These are phyloP conservation scores for Blumeria graminis DNA, from an alignment of 2,329 filamentous ascomycete species.

Conservation along the genomic window DNA sequence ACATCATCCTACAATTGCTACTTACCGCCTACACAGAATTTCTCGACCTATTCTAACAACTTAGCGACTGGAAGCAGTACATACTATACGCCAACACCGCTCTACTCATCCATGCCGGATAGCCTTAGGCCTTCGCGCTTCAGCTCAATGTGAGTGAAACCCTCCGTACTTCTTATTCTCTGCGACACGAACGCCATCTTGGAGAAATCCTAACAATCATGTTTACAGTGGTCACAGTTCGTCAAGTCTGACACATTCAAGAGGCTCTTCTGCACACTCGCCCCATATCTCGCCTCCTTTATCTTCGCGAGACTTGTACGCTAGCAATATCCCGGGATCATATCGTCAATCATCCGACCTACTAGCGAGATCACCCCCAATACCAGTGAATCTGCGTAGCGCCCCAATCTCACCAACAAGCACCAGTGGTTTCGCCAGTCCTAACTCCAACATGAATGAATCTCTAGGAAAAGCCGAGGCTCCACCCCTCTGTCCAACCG, in stretches of 20 bases:
- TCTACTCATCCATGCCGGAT: constrained; percentile 15
- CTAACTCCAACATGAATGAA: constrained; percentile 14
- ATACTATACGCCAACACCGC: constrained; percentile 12
- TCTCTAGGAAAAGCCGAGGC: constrained; percentile 8
- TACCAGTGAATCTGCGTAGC: constrained; percentile 9
- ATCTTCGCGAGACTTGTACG: constrained; percentile 14
- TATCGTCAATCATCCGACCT: constrained; percentile 12
- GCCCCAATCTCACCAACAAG: constrained; percentile 15
- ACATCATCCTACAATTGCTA: constrained; percentile 13
- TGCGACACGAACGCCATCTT: background rate
- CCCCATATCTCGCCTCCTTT: constrained; percentile 14
- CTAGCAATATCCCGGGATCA: constrained; percentile 11
- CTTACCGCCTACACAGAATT: constrained; percentile 11
- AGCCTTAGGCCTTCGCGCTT: constrained; percentile 13
- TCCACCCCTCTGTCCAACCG: constrained; percentile 17
- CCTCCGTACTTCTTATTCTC: background rate
- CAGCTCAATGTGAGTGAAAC: constrained; percentile 12
- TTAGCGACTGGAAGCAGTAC: constrained; percentile 5
- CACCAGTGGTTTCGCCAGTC: constrained; percentile 15
- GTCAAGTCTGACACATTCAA: constrained; percentile 13
- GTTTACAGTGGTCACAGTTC: constrained; percentile 11
- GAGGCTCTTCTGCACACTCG: constrained; percentile 12
- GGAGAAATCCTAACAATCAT: constrained; percentile 9
- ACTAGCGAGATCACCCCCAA: constrained; percentile 14
- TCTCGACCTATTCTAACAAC: constrained; percentile 12